These are phyloP conservation scores for Lodderomyces margitis DNA, from an alignment of 1,139 yeast species.

Conservation along the genomic window DNA sequence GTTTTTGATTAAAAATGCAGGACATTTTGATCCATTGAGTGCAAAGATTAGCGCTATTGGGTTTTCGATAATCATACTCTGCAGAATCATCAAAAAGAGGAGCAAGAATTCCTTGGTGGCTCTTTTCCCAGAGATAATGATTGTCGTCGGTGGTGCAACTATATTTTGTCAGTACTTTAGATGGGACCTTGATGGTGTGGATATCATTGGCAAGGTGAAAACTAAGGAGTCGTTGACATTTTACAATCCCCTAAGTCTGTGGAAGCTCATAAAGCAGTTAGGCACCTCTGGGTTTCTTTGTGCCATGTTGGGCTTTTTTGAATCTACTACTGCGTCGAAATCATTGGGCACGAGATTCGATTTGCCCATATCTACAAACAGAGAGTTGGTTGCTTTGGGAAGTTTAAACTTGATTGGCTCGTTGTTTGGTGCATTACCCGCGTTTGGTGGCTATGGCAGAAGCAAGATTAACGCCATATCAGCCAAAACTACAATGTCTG, in stretches of 20 bases:
- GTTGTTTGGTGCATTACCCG: conserved; percentile 77
- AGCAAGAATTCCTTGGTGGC: conserved; percentile 33
- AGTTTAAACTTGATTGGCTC: conserved; percentile 66
- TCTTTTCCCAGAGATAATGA: conserved; percentile 78
- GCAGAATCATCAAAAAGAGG: conserved; percentile 43
- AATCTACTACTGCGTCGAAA: conserved; percentile 90
- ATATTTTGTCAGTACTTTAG: conserved; percentile 50
- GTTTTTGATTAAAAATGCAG: conserved; percentile 46
- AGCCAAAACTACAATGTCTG: conserved; percentile 82
- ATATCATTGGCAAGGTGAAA: conserved; percentile 66
- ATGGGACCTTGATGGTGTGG: conserved; percentile 61
- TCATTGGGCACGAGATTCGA: conserved; percentile 67
- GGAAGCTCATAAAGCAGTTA: conserved; percentile 39
- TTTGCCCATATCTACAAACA: conserved; percentile 66
- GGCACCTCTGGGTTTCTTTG: conserved; percentile 66
- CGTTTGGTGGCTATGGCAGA: conserved; percentile 96
- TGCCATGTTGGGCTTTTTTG: conserved; percentile 89
- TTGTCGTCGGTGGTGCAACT: conserved; percentile 68
- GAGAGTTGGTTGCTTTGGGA: conserved; percentile 83
- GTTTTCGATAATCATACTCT: conserved; percentile 40
- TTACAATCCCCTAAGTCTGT: conserved; percentile 33
- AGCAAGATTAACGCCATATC: conserved; percentile 84
- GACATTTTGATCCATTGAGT: conserved; percentile 51
- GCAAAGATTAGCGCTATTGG: conserved; percentile 50
- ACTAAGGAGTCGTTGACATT: conserved; percentile 24